Conservation (phyloP, 768 basidiomycete genomes). For the Termitomyces sp. region DNA sequence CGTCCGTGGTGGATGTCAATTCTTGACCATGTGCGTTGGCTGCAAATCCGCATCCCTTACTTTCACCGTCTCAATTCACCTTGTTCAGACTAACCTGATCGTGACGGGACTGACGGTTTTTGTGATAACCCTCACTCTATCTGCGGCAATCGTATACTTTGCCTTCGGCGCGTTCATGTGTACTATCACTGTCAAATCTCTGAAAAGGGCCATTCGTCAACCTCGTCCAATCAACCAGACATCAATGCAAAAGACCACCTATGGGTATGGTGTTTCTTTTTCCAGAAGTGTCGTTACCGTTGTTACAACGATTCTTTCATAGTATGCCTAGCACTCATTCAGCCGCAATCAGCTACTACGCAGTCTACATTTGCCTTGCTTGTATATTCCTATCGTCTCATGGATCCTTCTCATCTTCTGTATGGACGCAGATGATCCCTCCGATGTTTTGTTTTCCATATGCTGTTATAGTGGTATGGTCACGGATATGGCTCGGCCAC, state of each 20-base stretch:
- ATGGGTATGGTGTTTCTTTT: slow-evolving; percentile 46
- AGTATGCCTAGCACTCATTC: slow-evolving; percentile 88
- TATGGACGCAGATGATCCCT: slow-evolving; percentile 34
- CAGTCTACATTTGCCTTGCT: slow-evolving; percentile 53
- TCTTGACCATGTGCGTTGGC: slow-evolving; percentile 31
- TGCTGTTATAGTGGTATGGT: slow-evolving; percentile 49
- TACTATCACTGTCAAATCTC: slow-evolving; percentile 48
- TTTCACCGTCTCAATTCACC: neutral
- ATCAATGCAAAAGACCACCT: slow-evolving; percentile 45
- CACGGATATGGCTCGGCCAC: slow-evolving; percentile 71
- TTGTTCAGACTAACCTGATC: slow-evolving; percentile 47
- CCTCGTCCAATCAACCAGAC: slow-evolving; percentile 43
- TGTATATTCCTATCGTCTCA: slow-evolving; percentile 56
- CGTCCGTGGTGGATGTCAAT: slow-evolving; percentile 25
- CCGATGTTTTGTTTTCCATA: slow-evolving; percentile 48
- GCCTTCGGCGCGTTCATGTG: slow-evolving; percentile 51
- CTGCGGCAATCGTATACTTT: slow-evolving; percentile 58
- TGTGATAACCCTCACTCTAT: slow-evolving; percentile 54
- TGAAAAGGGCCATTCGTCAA: slow-evolving; percentile 60
- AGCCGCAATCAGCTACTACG: slow-evolving; percentile 59
- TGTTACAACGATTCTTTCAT: neutral
- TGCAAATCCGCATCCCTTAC: neutral
- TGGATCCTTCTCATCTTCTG: slow-evolving; percentile 36
- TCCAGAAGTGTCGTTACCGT: neutral
- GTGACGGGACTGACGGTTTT: slow-evolving; percentile 46